Percentiles rank a stretch among this genome's conserved stretches.
Conservation (phyloP, 108 stramenopile genomes). For the Nitzschia inconspicua region DNA sequence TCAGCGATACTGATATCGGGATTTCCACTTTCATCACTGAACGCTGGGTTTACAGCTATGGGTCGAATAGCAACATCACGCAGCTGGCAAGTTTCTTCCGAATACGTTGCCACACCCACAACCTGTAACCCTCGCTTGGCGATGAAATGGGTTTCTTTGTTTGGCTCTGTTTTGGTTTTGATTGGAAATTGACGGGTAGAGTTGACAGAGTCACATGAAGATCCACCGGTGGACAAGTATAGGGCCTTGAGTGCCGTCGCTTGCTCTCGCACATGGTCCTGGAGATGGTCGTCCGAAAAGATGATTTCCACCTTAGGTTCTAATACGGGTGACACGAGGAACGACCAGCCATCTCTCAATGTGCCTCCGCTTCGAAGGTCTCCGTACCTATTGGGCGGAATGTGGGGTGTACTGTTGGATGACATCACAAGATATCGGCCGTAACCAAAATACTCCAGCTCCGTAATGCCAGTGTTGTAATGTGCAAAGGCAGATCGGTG, state of each 20-base stretch:
- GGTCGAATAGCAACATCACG: slow-evolving; percentile 69
- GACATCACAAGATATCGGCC: slow-evolving; percentile 69
- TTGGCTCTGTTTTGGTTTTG: neutral
- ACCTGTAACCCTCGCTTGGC: slow-evolving; percentile 70
- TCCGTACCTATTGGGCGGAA: slow-evolving; percentile 25
- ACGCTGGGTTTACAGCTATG: slow-evolving; percentile 37
- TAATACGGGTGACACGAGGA: slow-evolving; percentile 44
- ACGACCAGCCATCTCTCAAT: slow-evolving; percentile 74
- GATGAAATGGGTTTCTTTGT: slow-evolving; percentile 36
- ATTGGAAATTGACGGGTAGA: neutral
- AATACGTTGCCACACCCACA: slow-evolving; percentile 58
- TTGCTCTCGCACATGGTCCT: slow-evolving; percentile 52
- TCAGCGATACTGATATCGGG: slow-evolving; percentile 11
- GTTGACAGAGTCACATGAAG: too few relatives aligned
- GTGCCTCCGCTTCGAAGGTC: slow-evolving; percentile 54
- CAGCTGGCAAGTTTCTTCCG: slow-evolving; percentile 46
- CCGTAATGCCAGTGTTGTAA: slow-evolving; percentile 74
- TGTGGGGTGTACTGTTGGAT: slow-evolving; percentile 60
- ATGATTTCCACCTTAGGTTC: neutral
- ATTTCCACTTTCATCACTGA: neutral
- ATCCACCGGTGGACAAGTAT: slow-evolving; percentile 39
- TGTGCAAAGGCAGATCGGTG: slow-evolving; percentile 74
- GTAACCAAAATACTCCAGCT: slow-evolving; percentile 76
- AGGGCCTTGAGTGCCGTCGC: slow-evolving; percentile 45
- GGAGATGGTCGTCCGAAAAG: neutral